phyloP scores from a whole-genome alignment of 1,284 basidiomycete genomes.

The Sporisorium reilianum region DNA sequence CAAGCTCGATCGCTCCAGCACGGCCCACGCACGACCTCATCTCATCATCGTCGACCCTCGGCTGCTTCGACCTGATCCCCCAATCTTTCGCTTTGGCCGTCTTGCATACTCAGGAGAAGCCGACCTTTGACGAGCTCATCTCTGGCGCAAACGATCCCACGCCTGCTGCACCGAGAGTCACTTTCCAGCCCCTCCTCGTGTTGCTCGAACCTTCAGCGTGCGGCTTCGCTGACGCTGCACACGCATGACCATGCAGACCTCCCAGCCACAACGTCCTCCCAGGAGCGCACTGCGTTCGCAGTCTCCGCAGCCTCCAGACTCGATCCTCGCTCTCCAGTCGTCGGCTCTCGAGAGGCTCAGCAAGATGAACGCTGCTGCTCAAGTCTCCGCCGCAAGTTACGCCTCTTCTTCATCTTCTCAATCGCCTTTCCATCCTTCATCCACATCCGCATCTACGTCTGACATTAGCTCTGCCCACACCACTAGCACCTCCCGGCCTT shows the following conservation, averaged over 20 bases:
- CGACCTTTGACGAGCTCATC: background rate
- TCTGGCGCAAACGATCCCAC: background rate
- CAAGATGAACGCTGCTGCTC: background rate
- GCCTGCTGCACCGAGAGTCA: background rate
- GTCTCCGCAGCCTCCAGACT: background rate
- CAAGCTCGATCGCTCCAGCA: background rate
- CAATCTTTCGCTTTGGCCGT: background rate
- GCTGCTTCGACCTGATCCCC: background rate
- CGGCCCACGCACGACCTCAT: background rate
- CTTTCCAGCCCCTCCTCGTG: background rate
- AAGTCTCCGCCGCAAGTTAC: conserved; percentile 1
- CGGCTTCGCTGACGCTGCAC: background rate
- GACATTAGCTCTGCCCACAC: background rate
- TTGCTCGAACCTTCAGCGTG: background rate
- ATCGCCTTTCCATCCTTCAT: conserved; percentile 2
- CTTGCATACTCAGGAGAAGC: background rate
- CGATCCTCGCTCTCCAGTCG: conserved; percentile 12
- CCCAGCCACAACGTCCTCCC: background rate
- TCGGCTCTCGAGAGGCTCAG: conserved; percentile 1
- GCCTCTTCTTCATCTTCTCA: conserved; percentile 4
- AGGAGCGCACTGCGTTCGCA: conserved; percentile 4
- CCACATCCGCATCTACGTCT: background rate
- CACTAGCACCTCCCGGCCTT: background rate
- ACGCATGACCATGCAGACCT: background rate
- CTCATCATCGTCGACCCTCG: background rate